Evolutionary conservation across 805 yeast species (phyloP).

Genomic region (Millerago galiae): DNA sequence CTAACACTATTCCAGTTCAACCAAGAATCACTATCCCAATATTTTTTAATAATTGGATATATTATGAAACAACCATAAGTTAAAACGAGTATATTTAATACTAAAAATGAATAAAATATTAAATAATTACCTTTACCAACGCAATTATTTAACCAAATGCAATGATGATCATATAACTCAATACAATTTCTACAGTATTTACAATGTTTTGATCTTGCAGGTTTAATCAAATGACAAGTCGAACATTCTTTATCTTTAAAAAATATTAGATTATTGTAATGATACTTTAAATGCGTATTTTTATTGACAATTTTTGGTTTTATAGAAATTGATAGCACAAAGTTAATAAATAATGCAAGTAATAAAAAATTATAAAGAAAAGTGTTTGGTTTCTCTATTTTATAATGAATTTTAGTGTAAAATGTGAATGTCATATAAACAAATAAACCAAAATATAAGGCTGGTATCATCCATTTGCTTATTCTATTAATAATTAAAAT

Average conservation of each 20-base stretch:
- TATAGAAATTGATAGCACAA: constrained; percentile 10
- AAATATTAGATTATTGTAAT: constrained; percentile 15
- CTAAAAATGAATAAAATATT: constrained; percentile 52
- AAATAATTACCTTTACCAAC: constrained; percentile 60
- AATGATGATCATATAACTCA: constrained; percentile 65
- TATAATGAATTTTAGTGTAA: constrained; percentile 9
- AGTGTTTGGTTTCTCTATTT: constrained; percentile 14
- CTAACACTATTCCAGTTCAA: constrained; percentile 1
- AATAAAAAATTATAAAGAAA: constrained; percentile 12
- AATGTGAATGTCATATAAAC: constrained; percentile 11
- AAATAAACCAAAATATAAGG: constrained; percentile 12
- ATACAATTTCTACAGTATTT: constrained; percentile 60
- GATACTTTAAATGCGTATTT: neutral
- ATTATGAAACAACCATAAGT: constrained; percentile 35
- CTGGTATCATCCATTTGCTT: constrained; percentile 17
- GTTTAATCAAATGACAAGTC: constrained; percentile 57
- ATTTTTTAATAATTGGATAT: constrained; percentile 5
- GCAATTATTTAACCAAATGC: constrained; percentile 69
- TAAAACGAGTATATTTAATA: constrained; percentile 39
- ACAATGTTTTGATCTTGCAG: constrained; percentile 75
- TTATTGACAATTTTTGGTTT: constrained; percentile 8
- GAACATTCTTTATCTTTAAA: constrained; percentile 30
- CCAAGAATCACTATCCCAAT: constrained; percentile 2
- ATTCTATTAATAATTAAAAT: neutral
- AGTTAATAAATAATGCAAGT: constrained; percentile 3